Conservation (phyloP, 441 rosid species). For the Populus hybrid region DNA sequence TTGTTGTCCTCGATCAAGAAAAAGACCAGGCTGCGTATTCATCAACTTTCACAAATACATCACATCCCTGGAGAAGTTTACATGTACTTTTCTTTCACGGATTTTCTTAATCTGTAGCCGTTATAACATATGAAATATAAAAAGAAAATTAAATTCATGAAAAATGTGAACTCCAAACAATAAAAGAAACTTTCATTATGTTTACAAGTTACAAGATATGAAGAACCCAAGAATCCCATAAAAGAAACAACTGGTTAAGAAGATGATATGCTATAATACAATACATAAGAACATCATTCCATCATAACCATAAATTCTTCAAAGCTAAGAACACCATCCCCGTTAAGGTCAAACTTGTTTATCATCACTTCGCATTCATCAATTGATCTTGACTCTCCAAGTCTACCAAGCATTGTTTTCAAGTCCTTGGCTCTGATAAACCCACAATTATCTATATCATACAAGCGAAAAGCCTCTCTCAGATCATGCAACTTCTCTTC, state of each 20-base stretch:
- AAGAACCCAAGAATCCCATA: background rate
- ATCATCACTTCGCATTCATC: conserved; percentile 64
- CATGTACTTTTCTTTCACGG: too few species aligned
- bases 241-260: background rate
- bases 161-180: background rate
- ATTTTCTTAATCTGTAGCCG: background rate
- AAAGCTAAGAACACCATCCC: conserved; percentile 74
- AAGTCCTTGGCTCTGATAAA: conserved; percentile 63
- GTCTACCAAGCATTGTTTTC: conserved; percentile 56
- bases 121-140: background rate
- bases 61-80: background rate
- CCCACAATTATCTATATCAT: conserved; percentile 48
- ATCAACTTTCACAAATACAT: background rate
- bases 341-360: conserved; percentile 51
- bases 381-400: conserved; percentile 48
- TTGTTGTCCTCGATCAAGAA: background rate
- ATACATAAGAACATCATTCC: conserved; percentile 5
- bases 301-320: conserved; percentile 77
- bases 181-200: background rate
- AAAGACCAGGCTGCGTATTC: background rate
- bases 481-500: conserved; percentile 59
- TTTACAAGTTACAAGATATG: background rate
- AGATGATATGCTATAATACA: background rate
- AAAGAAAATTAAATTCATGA: background rate
- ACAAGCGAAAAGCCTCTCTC: conserved; percentile 64